Base-by-base conservation (phyloP, 805 yeast genomes). In the Saturnispora sekii region DNA sequence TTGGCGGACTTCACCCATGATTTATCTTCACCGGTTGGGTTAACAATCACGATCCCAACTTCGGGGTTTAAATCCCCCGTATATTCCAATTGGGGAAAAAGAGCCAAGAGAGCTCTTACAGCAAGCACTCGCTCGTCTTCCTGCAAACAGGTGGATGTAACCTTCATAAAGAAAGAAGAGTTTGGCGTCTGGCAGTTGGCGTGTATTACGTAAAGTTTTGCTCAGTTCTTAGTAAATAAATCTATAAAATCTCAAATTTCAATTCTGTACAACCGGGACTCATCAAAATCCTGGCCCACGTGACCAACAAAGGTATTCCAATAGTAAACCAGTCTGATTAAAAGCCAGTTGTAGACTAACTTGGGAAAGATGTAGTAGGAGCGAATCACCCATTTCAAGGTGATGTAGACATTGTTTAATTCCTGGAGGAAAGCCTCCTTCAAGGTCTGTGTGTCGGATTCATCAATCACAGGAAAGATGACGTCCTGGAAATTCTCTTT, bases 221-320 rank as follows among this genome's bases (percentile, higher is more conserved):
- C 26, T 21, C 26, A 21, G 26, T 21, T 21, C 26, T 21, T 43
- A 43, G 45, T 37, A 43, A 43, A 43, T 37, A 43, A 30, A 30
- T 9, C 17, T 26, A 18, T 12, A 12, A 29, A 35, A 45, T 38
- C 17, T 15, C 29, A 42, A 9, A 44, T 39, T 32, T 47, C 46
- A 36, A 51, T 47, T 15, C 51, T 42, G 44, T 59, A 64, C 40
- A 64, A 53, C 43, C 64, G 52, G 17, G 56, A 47, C 10, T 53
- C 44, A 47, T 62, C 65, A 39, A 62, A 62, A 39, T 62, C 65
- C 30, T 59, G 58, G 14, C 59, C 51, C 29, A 59, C 65, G 36
- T 70, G 72, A n/a, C 95, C 95, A 45, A 86, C 70, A 57, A 86
- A 84, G 32, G 59, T 60, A 56, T 82, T 79, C 96, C 96, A 90